phyloP scores from a whole-genome alignment of 441 rosid species.

The Bocquillonia castaneifolia region DNA sequence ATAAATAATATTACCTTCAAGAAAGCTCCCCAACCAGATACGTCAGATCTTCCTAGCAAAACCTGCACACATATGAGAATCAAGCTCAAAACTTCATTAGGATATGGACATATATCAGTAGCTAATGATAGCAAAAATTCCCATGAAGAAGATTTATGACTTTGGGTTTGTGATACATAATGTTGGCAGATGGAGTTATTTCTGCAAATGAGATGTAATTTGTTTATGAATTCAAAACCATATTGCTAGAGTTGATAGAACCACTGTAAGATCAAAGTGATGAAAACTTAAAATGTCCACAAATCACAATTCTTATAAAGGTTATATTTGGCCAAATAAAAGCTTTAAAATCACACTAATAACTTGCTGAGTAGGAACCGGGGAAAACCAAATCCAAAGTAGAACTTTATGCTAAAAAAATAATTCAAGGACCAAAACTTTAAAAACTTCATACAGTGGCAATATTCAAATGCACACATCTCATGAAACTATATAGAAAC shows the following conservation, averaged over 20 bases:
- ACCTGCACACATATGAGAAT: constrained; percentile 47
- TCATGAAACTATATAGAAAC: constrained; percentile 16
- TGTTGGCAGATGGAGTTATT: background rate
- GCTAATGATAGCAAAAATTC: background rate
- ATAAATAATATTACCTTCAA: constrained; percentile 56
- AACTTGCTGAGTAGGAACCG: too few species aligned
- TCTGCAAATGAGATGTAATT: background rate
- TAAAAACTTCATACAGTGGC: background rate
- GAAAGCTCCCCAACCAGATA: constrained; percentile 99
- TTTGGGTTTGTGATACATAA: background rate
- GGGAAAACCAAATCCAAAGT: background rate
- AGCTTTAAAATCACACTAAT: background rate
- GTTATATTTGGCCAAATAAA: background rate
- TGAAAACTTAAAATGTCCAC: background rate
- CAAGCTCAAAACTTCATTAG: constrained; percentile 3
- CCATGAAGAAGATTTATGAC: background rate
- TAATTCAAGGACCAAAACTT: background rate
- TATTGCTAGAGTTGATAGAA: background rate
- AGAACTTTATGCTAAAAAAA: background rate
- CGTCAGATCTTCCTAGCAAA: constrained; percentile 89
- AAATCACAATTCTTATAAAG: background rate
- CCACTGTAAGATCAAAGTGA: background rate
- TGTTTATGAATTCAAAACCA: background rate
- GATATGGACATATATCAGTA: background rate
- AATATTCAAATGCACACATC: background rate